Evolutionary conservation across 2,329 filamentous ascomycete genomes (phyloP).

Genomic region (Fusarium tanahbumbuense): DNA sequence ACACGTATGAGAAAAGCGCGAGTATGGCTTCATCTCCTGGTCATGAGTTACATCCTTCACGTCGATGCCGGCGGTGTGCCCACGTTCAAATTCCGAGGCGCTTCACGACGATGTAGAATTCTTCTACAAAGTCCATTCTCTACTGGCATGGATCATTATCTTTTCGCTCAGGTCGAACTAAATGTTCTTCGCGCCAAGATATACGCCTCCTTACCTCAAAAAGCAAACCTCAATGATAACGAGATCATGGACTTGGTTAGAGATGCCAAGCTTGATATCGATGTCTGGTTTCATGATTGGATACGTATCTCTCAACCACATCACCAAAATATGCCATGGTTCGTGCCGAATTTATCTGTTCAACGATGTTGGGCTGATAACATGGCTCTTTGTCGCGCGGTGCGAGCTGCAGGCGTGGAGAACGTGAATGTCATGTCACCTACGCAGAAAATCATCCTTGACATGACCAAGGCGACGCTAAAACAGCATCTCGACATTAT

Average conservation of each 20-base stretch:
- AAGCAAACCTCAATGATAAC: background rate
- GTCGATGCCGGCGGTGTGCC: conserved; percentile 15
- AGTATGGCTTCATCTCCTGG: conserved; percentile 12
- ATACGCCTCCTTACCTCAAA: conserved; percentile 12
- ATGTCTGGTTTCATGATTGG: conserved; percentile 27
- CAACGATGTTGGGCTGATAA: conserved; percentile 28
- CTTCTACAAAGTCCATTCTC: conserved; percentile 7
- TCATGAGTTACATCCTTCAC: conserved; percentile 19
- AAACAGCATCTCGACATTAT: conserved; percentile 23
- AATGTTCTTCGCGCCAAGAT: conserved; percentile 24
- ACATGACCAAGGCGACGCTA: conserved; percentile 8
- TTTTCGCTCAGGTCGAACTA: conserved; percentile 10
- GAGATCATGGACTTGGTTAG: conserved; percentile 15
- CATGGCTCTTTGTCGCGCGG: conserved; percentile 19
- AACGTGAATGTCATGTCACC: conserved; percentile 24
- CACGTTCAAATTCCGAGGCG: conserved; percentile 19
- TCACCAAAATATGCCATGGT: conserved; percentile 14
- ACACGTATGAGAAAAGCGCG: conserved; percentile 8
- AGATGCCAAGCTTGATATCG: conserved; percentile 22
- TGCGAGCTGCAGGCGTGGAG: conserved; percentile 13
- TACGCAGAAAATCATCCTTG: background rate
- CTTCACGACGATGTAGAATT: conserved; percentile 12
- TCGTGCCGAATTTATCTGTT: background rate
- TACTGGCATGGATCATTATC: conserved; percentile 20
- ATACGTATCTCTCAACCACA: conserved; percentile 6